Evolutionary conservation across 768 basidiomycete genomes (phyloP).

Genomic region (Amanita fuliginea): DNA sequence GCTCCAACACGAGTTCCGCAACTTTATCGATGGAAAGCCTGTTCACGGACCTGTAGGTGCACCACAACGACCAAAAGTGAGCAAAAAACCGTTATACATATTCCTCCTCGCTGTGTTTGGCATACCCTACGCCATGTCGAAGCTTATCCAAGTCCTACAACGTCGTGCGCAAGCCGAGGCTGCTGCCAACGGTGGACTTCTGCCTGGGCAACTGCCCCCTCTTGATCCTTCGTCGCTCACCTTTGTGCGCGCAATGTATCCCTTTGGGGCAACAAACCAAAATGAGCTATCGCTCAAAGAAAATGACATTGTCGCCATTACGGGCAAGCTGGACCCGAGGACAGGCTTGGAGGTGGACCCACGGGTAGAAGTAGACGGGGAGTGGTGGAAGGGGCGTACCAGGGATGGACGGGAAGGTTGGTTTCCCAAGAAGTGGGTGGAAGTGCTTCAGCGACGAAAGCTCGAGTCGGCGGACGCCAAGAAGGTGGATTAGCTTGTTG

Average conservation of each 20-base stretch:
- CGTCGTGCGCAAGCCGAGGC: slow-evolving; percentile 46
- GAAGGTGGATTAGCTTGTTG: slow-evolving; percentile 2
- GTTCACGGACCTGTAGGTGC: slow-evolving; percentile 35
- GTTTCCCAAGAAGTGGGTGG: slow-evolving; percentile 90
- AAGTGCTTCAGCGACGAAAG: slow-evolving; percentile 44
- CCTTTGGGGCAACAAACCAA: slow-evolving; percentile 64
- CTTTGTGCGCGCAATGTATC: slow-evolving; percentile 75
- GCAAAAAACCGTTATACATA: slow-evolving; percentile 83
- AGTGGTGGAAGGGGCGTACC: slow-evolving; percentile 95
- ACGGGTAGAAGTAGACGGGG: slow-evolving; percentile 48
- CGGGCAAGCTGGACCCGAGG: slow-evolving; percentile 64
- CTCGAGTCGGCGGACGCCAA: slow-evolving; percentile 10
- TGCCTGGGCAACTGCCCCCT: not conserved
- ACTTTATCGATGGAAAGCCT: slow-evolving; percentile 60
- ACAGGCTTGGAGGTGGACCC: slow-evolving; percentile 63
- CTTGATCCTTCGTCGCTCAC: slow-evolving; percentile 72
- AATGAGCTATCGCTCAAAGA: slow-evolving; percentile 75
- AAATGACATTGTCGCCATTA: slow-evolving; percentile 90
- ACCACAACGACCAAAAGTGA: slow-evolving; percentile 41
- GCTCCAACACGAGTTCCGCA: slow-evolving; percentile 59
- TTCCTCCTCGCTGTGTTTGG: slow-evolving; percentile 94
- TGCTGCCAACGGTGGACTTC: slow-evolving; percentile 24
- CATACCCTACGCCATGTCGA: slow-evolving; percentile 87
- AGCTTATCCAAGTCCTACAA: slow-evolving; percentile 69
- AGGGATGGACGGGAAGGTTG: slow-evolving; percentile 88